phyloP scores from a whole-genome alignment of 371 early-diverging fungal species.

The Mucor ambiguus region DNA sequence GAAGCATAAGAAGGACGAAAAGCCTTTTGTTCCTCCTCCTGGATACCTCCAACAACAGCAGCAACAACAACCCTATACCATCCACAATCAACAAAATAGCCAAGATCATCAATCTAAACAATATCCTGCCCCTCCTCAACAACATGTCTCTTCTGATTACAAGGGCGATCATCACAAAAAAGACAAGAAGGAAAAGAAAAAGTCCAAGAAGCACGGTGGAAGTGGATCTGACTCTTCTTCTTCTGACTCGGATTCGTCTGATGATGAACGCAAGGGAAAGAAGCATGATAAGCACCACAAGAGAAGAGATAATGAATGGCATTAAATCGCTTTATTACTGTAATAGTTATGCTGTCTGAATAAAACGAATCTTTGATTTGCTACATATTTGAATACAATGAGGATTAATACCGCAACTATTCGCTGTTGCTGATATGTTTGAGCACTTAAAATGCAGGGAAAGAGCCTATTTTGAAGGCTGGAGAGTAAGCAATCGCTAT shows the following conservation, averaged over 20 bases:
- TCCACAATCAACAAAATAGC: conserved; percentile 19
- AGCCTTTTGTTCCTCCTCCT: conserved; percentile 5
- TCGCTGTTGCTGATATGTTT: no score
- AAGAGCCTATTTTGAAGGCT: no score
- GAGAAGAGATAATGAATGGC: conserved; percentile 17
- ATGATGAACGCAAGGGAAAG: conserved; percentile 16
- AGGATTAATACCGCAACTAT: no score
- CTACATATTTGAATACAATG: no score
- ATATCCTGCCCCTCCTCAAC: conserved; percentile 9
- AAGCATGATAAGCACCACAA: conserved; percentile 21
- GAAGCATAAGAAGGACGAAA: conserved; percentile 7
- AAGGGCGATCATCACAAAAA: conserved; percentile 18
- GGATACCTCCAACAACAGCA: conserved; percentile 10
- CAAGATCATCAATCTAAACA: conserved; percentile 14
- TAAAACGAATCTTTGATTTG: background rate
- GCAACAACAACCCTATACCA: conserved; percentile 17
- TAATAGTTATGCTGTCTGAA: background rate
- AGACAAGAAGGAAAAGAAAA: conserved; percentile 15
- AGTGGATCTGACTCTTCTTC: conserved; percentile 13
- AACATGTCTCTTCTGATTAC: background rate
- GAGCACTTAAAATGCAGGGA: no score
- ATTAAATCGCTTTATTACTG: background rate
- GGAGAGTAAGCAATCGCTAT: no score
- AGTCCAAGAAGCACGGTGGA: conserved; percentile 6
- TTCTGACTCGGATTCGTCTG: conserved; percentile 21